A percentile compares a stretch with the other conserved stretches of the same genome.
Conservation (phyloP, 2,329 filamentous ascomycete genomes). For the Beauveria pseudobassiana region DNA sequence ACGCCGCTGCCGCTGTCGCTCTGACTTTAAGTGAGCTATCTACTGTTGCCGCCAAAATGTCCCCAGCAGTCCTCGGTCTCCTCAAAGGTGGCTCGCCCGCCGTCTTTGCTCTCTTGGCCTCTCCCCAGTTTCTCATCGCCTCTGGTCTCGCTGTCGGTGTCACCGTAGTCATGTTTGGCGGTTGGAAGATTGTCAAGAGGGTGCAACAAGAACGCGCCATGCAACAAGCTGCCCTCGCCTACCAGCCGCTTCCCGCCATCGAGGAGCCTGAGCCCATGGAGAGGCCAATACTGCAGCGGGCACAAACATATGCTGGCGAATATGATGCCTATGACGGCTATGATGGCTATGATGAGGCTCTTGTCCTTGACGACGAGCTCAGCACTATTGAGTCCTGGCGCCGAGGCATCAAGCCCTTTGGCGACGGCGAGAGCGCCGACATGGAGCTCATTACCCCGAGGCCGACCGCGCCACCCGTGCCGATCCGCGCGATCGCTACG, state of each 20-base stretch:
- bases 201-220: conserved; percentile 44
- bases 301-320: conserved; percentile 25
- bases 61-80: conserved; percentile 66
- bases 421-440: conserved; percentile 41
- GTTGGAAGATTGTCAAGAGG: conserved; percentile 94
- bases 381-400: conserved; percentile 53
- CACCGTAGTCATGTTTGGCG: conserved; percentile 92
- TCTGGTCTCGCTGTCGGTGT: conserved; percentile 83
- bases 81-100: conserved; percentile 78
- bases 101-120: conserved; percentile 77
- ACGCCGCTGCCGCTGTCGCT: conserved; percentile 88
- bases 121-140: conserved; percentile 90
- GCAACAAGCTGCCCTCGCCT: conserved; percentile 22
- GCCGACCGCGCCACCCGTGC: conserved; percentile 39
- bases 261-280: conserved; percentile 15
- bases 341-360: conserved; percentile 41
- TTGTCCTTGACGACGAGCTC: conserved; percentile 50
- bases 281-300: conserved; percentile 12
- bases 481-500: conserved; percentile 23
- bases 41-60: conserved; percentile 73
- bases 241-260: conserved; percentile 15
- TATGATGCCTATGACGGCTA: conserved; percentile 21
- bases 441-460: conserved; percentile 49
- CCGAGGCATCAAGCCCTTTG: conserved; percentile 44
- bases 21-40: conserved; percentile 89